These are phyloP conservation scores for Oryza rufipogon DNA, from an alignment of 176 grass and related monocot species.

Conservation along the genomic window DNA sequence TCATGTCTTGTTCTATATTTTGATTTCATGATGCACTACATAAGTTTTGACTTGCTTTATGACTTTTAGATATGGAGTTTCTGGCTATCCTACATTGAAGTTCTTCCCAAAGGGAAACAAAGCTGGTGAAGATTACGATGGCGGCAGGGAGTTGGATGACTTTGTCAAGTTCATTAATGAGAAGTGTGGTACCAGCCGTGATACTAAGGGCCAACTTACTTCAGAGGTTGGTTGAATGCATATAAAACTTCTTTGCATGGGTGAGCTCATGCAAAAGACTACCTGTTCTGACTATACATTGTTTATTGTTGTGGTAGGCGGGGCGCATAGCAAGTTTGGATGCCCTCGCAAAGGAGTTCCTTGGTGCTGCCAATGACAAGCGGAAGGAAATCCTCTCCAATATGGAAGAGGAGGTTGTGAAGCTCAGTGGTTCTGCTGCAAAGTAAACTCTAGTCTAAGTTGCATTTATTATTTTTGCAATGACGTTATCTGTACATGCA, in stretches of 20 bases:
- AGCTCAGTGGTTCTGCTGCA: constrained; percentile 68
- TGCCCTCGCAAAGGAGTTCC: constrained; percentile 73
- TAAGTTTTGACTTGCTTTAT: background rate
- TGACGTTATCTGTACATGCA: background rate
- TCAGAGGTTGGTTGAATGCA: constrained; percentile 51
- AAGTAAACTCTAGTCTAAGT: constrained; percentile 47
- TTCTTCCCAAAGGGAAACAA: constrained; percentile 95
- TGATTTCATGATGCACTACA: background rate
- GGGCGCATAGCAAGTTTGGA: constrained; percentile 64
- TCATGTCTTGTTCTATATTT: background rate
- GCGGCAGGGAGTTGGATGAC: constrained; percentile 67
- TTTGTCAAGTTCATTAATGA: constrained; percentile 91
- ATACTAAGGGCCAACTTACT: constrained; percentile 77
- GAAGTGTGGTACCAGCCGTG: constrained; percentile 75
- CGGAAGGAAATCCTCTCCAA: constrained; percentile 61
- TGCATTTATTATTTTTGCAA: constrained; percentile 8
- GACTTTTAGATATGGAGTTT: constrained; percentile 73
- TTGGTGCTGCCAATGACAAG: constrained; percentile 61
- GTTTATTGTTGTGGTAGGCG: constrained; percentile 50
- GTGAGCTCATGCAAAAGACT: background rate
- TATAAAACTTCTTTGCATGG: background rate
- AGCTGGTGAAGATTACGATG: constrained; percentile 89
- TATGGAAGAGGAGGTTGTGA: constrained; percentile 71
- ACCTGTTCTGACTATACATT: background rate
- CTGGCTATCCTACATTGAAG: constrained; percentile 87